Evolutionary conservation across 2,329 filamentous ascomycete genomes (phyloP), one percentile per base, ranked within the genome.

Genomic region (Fusarium chuoi): DNA sequence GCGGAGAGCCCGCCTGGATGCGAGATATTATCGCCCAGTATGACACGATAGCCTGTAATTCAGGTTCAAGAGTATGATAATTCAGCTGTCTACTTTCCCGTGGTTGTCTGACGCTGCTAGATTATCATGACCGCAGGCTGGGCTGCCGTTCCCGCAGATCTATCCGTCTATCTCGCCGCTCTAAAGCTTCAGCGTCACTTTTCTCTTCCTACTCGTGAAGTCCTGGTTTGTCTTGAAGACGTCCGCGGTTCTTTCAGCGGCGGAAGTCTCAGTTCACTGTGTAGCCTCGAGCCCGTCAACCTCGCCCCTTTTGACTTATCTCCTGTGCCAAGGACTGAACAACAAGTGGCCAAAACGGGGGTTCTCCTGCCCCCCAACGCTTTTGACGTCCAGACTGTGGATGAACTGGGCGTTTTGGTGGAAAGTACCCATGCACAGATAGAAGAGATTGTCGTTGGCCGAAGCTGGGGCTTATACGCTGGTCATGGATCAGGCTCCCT

Each of bases 1-100:
- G 62, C 18, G 71, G 73, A 42, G 74, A 76, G 57, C 63, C 70
- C 38, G 70, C 68, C 14, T 76, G 74, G 73, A 62, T 74, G 55
- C 57, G 63, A 42, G 49, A 55, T 7, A 62, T 66, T 9, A 76
- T 76, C 28, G n/a, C n/a, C 4, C 51, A 49, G 6, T 67, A 68
- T 28, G 68, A 76, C 48, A n/a, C 64, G 18, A 18, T 30, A 39
- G 73, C 73, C 4, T 57, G 24, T 15, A 46, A 52, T 8, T 65
- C 74, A 28, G 65, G 65, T 4, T 61, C 70, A 61, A 75, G 64
- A 46, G 74, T 45, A 15, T 41, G 46, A 28, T 6, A 36, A 9
- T 55, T 42, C 17, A 26, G 35, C 13, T 30, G 6, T 36, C 44
- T 48, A 38, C n/a, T 41, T 26, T 33, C 14, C 5, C 3, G 5